phyloP scores from a whole-genome alignment of 352 stramenopile species.

The Halophytophthora batemanensis region DNA sequence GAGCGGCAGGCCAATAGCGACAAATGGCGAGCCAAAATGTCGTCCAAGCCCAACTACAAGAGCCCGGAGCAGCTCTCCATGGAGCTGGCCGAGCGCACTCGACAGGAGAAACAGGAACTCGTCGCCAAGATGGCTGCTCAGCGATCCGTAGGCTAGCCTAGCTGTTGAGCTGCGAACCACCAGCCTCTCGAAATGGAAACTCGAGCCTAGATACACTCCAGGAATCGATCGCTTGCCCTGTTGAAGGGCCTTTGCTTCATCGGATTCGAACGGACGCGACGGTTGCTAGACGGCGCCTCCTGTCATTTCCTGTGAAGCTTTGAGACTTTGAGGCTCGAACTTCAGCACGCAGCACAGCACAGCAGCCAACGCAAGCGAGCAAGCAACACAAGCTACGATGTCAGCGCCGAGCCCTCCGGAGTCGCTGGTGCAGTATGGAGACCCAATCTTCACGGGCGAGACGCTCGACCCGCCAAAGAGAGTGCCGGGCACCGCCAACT shows the following conservation, averaged over 20 bases:
- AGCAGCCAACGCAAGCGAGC: background rate
- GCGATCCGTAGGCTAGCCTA: background rate
- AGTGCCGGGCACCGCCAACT: conserved; percentile 12
- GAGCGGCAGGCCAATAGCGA: conserved; percentile 36
- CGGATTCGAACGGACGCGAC: conserved; percentile 32
- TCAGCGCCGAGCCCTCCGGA: conserved; percentile 68
- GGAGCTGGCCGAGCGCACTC: conserved; percentile 41
- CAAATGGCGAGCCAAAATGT: conserved; percentile 50
- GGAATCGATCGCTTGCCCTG: too few relatives aligned
- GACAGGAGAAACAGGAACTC: conserved; percentile 42
- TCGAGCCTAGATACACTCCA: too few relatives aligned
- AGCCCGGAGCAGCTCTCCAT: conserved; percentile 50
- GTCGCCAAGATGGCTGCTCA: conserved; percentile 15
- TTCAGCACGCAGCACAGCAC: too few relatives aligned
- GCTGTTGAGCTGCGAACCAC: too few relatives aligned
- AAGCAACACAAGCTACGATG: conserved; percentile 24
- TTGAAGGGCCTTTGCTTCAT: too few relatives aligned
- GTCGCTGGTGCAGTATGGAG: conserved; percentile 87
- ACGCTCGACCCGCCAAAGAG: conserved; percentile 60
- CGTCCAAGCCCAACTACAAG: conserved; percentile 40
- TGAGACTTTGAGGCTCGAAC: too few relatives aligned
- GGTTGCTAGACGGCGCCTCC: conserved; percentile 16
- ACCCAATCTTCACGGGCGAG: conserved; percentile 90
- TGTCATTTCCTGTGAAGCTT: too few relatives aligned
- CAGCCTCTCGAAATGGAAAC: too few relatives aligned